Conservation (phyloP, 345 rosid genomes). For the Sisymbrium irio region DNA sequence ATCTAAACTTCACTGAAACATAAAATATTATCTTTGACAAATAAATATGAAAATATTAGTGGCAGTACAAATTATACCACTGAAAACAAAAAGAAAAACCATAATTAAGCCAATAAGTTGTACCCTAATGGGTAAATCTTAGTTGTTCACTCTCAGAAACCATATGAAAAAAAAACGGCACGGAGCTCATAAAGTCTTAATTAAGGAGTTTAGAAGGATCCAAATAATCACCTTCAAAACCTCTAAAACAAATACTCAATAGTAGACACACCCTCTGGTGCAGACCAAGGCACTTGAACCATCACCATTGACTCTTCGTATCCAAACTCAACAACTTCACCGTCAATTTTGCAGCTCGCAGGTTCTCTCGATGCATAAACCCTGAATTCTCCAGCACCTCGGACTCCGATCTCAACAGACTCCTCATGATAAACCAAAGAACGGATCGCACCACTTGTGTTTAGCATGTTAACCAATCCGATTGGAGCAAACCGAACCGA, state of each 20-base stretch:
- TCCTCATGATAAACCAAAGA: constrained; percentile 40
- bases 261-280: constrained; percentile 41
- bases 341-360: constrained; percentile 55
- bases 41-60: constrained; percentile 11
- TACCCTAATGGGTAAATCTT: not conserved
- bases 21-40: not conserved
- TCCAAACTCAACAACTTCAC: constrained; percentile 51
- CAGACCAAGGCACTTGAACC: constrained; percentile 67
- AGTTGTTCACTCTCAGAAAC: constrained; percentile 29
- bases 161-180: constrained; percentile 19
- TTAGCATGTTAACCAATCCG: constrained; percentile 87
- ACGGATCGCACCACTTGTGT: constrained; percentile 77
- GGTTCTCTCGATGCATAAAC: constrained; percentile 70
- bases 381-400: constrained; percentile 74
- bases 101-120: not conserved
- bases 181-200: constrained; percentile 25
- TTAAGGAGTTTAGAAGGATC: constrained; percentile 5
- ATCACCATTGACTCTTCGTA: constrained; percentile 52
- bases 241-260: constrained; percentile 59
- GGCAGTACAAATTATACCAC: constrained; percentile 5
- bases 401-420: constrained; percentile 50
- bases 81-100: not conserved
- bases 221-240: not conserved
- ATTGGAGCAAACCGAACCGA: constrained; percentile 69
- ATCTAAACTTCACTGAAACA: not conserved